Conservation (phyloP, 192 early-diverging fungal species). For the Neocallimastix lanati region DNA sequence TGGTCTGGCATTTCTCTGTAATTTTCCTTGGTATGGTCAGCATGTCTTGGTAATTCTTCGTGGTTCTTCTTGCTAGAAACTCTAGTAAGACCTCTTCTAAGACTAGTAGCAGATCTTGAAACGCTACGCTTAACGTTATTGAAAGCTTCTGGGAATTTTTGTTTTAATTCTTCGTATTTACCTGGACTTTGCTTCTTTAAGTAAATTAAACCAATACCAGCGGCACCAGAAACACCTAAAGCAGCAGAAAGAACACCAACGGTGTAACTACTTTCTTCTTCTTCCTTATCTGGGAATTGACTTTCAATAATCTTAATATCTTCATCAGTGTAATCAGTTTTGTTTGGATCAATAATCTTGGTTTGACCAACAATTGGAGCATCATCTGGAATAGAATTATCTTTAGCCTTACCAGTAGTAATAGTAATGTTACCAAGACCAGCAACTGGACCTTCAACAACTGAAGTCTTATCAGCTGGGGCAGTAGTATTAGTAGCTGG, state of each 20-base stretch:
- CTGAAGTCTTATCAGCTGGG: not conserved
- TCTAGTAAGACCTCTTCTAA: not conserved
- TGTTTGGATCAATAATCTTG: not conserved
- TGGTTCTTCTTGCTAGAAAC: not conserved
- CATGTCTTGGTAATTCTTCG: not conserved
- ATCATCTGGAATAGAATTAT: not conserved
- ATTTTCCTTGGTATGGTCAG: not conserved
- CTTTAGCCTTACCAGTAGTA: not conserved
- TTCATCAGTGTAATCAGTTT: not conserved
- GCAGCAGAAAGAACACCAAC: not conserved
- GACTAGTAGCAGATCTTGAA: not conserved
- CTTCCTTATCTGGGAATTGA: not conserved
- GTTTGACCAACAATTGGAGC: not conserved
- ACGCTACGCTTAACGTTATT: not conserved
- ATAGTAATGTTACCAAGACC: not conserved
- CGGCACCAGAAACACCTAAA: not conserved
- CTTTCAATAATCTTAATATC: not conserved
- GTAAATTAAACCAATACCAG: not conserved
- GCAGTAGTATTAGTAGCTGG: not conserved
- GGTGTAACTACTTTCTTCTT: not conserved
- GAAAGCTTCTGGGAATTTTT: not conserved
- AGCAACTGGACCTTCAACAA: not conserved
- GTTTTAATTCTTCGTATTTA: not conserved
- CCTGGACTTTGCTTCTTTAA: not conserved
- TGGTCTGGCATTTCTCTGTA: not conserved